Evolutionary conservation across 2,329 filamentous ascomycete genomes (phyloP).

Genomic region (Cladorrhinum sp.): DNA sequence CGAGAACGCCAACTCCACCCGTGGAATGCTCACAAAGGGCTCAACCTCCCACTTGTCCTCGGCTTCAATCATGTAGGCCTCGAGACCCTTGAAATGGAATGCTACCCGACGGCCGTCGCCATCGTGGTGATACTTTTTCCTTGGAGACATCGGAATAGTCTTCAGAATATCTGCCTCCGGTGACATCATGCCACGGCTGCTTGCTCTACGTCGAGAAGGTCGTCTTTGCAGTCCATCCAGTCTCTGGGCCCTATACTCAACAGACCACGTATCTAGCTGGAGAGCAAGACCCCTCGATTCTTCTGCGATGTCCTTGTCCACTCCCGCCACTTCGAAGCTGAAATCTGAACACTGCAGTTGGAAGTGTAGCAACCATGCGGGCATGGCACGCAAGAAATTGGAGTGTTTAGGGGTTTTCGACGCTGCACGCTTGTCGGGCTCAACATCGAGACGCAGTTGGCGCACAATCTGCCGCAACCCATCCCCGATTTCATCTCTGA

Average conservation of each 20-base stretch:
- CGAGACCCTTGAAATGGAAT: constrained; percentile 76
- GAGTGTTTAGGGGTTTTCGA: constrained; percentile 50
- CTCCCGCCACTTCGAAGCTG: constrained; percentile 83
- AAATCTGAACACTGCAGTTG: constrained; percentile 86
- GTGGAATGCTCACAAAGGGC: constrained; percentile 80
- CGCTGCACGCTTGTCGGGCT: constrained; percentile 55
- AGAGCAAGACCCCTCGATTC: constrained; percentile 79
- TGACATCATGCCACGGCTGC: constrained; percentile 65
- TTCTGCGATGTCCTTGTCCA: constrained; percentile 78
- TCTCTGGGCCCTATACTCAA: constrained; percentile 83
- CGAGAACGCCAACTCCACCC: constrained; percentile 81
- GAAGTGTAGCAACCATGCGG: constrained; percentile 79
- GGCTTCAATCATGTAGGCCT: constrained; percentile 87
- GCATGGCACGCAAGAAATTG: constrained; percentile 75
- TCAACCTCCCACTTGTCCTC: constrained; percentile 80
- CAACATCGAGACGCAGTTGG: constrained; percentile 70
- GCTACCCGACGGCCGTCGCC: constrained; percentile 79
- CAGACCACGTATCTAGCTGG: constrained; percentile 82
- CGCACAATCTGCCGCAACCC: constrained; percentile 88
- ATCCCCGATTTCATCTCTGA: constrained; percentile 87
- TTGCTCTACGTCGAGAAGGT: constrained; percentile 65
- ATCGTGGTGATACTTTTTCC: constrained; percentile 53
- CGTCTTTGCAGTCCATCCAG: constrained; percentile 61
- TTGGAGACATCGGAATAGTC: constrained; percentile 49
- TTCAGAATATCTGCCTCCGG: constrained; percentile 64